A percentile compares a stretch with the other conserved stretches of the same genome.
Conservation (phyloP, 2,329 filamentous ascomycete species). For the Colletotrichum cuscutae region DNA sequence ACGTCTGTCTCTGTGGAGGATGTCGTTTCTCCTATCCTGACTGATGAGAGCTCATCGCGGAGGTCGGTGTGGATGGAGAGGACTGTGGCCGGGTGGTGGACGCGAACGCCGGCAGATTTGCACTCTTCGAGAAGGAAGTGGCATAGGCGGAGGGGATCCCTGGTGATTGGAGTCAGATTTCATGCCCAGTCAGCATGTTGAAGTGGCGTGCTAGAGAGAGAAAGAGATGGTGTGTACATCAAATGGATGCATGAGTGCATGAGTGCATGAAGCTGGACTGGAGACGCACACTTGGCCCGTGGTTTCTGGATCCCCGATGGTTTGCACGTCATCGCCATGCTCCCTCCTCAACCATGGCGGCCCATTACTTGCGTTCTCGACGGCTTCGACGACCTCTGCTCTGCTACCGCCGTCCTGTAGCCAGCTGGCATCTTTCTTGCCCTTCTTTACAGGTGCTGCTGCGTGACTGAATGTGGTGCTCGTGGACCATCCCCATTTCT, state of each 20-base stretch:
- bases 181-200: background rate
- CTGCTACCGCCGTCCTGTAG: slow-evolving; percentile 71
- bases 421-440: slow-evolving; percentile 70
- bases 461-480: slow-evolving; percentile 69
- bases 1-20: slow-evolving; percentile 60
- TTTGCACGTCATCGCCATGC: slow-evolving; percentile 66
- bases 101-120: slow-evolving; percentile 67
- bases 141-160: slow-evolving; percentile 74
- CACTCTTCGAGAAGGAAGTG: slow-evolving; percentile 71
- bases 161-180: slow-evolving; percentile 42
- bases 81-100: slow-evolving; percentile 73
- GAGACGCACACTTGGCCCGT: slow-evolving; percentile 72
- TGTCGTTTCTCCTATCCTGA: slow-evolving; percentile 59
- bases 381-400: slow-evolving; percentile 58
- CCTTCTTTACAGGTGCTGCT: slow-evolving; percentile 46
- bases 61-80: slow-evolving; percentile 62
- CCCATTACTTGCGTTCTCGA: slow-evolving; percentile 44
- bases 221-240: background rate
- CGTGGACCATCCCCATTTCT: slow-evolving; percentile 60
- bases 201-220: background rate
- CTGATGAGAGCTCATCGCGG: slow-evolving; percentile 59
- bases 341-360: slow-evolving; percentile 70
- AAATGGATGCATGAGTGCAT: background rate
- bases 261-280: background rate
- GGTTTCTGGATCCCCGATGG: slow-evolving; percentile 69